Evolutionary conservation across 139 green algal species (phyloP).

Genomic region (Micromonas pusilla): DNA sequence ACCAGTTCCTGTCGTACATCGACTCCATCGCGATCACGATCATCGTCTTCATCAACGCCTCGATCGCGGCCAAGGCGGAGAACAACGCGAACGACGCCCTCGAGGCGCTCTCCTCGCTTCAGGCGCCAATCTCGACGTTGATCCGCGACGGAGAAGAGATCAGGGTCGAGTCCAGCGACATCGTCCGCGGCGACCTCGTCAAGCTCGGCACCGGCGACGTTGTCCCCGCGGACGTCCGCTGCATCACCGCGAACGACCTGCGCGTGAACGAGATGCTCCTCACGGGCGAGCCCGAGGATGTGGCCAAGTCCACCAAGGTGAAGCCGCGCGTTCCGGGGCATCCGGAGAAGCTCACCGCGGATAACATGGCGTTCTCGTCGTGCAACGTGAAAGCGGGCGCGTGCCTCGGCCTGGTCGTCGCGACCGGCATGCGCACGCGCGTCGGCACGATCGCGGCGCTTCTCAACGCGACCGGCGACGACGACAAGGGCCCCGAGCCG

Average conservation of each 20-base stretch:
- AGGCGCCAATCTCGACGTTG: neutral
- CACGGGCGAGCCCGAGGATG: neutral
- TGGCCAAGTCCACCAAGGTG: conserved; percentile 32
- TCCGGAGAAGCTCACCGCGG: conserved; percentile 21
- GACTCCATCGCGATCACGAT: conserved; percentile 14
- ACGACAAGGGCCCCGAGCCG: conserved; percentile 21
- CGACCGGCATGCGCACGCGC: conserved; percentile 33
- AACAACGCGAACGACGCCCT: conserved; percentile 8
- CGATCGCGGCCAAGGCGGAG: neutral
- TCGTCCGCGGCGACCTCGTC: conserved; percentile 32
- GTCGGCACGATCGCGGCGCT: conserved; percentile 25
- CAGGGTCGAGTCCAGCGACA: neutral
- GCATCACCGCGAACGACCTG: conserved; percentile 39
- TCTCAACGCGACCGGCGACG: conserved; percentile 20
- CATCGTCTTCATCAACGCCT: conserved; percentile 8
- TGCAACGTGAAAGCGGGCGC: conserved; percentile 45
- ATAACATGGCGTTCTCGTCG: conserved; percentile 47
- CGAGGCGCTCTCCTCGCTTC: conserved; percentile 1
- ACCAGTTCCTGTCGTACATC: neutral
- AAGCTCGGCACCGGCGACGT: conserved; percentile 26
- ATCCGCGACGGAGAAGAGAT: conserved; percentile 28
- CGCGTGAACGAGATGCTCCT: conserved; percentile 36
- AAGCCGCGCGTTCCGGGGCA: neutral
- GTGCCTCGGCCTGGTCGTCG: conserved; percentile 43
- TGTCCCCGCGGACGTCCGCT: conserved; percentile 31